Percentiles rank a stretch among this genome's conserved stretches.
phyloP scores from a whole-genome alignment of 306 rosid genomes.

The Nissolia schottii region DNA sequence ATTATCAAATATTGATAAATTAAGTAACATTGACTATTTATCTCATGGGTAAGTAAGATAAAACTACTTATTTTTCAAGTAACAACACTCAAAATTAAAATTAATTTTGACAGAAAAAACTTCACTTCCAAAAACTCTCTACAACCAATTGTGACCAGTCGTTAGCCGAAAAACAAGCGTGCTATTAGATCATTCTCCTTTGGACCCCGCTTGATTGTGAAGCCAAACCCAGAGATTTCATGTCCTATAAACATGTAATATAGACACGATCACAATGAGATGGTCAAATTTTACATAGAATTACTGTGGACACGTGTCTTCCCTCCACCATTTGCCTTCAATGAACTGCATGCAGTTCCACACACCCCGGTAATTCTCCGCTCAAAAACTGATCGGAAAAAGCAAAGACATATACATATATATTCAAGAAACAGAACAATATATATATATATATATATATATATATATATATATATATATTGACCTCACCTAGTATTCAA shows the following conservation, averaged over 20 bases:
- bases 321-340: not conserved
- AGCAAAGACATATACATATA: not conserved
- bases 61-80: too few relatives aligned
- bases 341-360: constrained; percentile 2
- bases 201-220: constrained; percentile 11
- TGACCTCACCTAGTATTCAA: constrained; percentile 6
- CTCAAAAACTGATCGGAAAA: not conserved
- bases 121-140: too few relatives aligned
- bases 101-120: too few relatives aligned
- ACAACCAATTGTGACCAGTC: too few relatives aligned
- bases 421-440: constrained; percentile 8
- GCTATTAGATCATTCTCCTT: not conserved
- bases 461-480: too few relatives aligned
- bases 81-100: too few relatives aligned
- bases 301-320: not conserved
- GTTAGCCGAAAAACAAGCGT: too few relatives aligned
- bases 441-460: too few relatives aligned
- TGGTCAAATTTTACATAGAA: not conserved
- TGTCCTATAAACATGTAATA: not conserved
- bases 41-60: too few relatives aligned
- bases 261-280: constrained; percentile 11
- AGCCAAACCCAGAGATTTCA: constrained; percentile 19
- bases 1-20: too few relatives aligned
- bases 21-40: too few relatives aligned
- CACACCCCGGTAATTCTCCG: not conserved